These are phyloP conservation scores for Didymella lethalis DNA, from an alignment of 2,329 filamentous ascomycete genomes.

Conservation along the genomic window DNA sequence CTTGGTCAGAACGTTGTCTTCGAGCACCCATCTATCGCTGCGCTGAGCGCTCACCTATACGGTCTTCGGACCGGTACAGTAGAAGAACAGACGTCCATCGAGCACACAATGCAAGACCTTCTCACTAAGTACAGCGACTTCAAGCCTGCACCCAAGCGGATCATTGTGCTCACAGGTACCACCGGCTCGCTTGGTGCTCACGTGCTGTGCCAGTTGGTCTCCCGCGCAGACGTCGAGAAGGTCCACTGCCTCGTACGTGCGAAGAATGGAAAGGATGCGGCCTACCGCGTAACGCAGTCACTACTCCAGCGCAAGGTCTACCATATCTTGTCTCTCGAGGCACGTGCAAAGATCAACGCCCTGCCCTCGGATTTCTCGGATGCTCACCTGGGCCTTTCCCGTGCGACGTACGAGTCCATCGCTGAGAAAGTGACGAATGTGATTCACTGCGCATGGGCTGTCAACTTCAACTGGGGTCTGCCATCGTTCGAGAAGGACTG, in stretches of 20 bases:
- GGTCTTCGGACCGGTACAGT: constrained; percentile 52
- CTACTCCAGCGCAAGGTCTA: constrained; percentile 50
- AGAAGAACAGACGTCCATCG: constrained; percentile 44
- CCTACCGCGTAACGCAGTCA: constrained; percentile 48
- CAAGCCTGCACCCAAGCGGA: constrained; percentile 21
- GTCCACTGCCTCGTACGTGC: constrained; percentile 65
- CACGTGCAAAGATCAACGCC: constrained; percentile 42
- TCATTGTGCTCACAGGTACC: constrained; percentile 65
- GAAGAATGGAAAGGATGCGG: constrained; percentile 41
- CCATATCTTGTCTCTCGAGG: constrained; percentile 34
- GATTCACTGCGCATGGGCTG: constrained; percentile 63
- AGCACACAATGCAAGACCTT: constrained; percentile 56
- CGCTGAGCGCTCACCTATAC: constrained; percentile 57
- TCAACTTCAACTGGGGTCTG: constrained; percentile 64
- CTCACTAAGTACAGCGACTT: constrained; percentile 57
- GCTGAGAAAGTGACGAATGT: constrained; percentile 49
- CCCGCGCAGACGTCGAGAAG: constrained; percentile 40
- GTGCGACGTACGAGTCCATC: constrained; percentile 24
- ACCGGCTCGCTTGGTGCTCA: constrained; percentile 73
- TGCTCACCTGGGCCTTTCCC: constrained; percentile 52
- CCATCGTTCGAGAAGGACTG: constrained; percentile 59
- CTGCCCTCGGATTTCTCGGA: constrained; percentile 53
- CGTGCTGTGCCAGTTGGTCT: constrained; percentile 54
- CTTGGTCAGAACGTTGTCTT: constrained; percentile 67
- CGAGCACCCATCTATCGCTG: constrained; percentile 61